Conservation (phyloP, 1,139 yeast species). For the Suhomyces anneliseae region DNA sequence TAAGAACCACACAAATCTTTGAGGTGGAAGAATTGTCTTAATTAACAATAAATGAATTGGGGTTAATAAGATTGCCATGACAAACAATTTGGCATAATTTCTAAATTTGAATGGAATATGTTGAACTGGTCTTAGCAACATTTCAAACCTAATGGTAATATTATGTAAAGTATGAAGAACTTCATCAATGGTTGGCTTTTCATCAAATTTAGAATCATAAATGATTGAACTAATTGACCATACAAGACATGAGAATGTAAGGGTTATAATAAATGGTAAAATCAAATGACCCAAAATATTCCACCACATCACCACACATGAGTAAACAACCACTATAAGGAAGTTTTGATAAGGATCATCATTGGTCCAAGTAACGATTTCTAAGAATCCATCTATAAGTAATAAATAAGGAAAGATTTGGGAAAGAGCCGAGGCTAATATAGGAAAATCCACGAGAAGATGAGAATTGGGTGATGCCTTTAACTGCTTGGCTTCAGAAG, state of each 20-base stretch:
- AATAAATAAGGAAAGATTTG: constrained; percentile 50
- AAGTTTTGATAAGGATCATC: constrained; percentile 51
- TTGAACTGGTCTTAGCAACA: constrained; percentile 43
- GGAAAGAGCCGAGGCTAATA: constrained; percentile 46
- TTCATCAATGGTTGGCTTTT: constrained; percentile 59
- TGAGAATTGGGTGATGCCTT: constrained; percentile 28
- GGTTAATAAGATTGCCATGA: constrained; percentile 38
- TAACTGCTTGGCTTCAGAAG: constrained; percentile 34
- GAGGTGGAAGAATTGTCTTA: constrained; percentile 37
- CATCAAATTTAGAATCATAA: constrained; percentile 43
- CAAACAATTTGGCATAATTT: constrained; percentile 32
- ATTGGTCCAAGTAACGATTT: constrained; percentile 57
- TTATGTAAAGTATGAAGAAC: constrained; percentile 53
- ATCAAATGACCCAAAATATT: constrained; percentile 30
- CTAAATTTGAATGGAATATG: constrained; percentile 28
- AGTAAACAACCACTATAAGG: constrained; percentile 40
- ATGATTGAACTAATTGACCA: constrained; percentile 49
- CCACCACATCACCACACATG: constrained; percentile 50
- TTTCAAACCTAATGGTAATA: constrained; percentile 46
- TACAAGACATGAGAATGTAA: constrained; percentile 38
- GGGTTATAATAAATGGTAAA: constrained; percentile 39
- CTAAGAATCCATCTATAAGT: constrained; percentile 45
- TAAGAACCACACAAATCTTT: constrained; percentile 33
- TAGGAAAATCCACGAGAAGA: constrained; percentile 44
- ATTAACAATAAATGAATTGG: constrained; percentile 48